phyloP scores from a whole-genome alignment of 345 rosid genomes.

The Eucalyptus rudis region DNA sequence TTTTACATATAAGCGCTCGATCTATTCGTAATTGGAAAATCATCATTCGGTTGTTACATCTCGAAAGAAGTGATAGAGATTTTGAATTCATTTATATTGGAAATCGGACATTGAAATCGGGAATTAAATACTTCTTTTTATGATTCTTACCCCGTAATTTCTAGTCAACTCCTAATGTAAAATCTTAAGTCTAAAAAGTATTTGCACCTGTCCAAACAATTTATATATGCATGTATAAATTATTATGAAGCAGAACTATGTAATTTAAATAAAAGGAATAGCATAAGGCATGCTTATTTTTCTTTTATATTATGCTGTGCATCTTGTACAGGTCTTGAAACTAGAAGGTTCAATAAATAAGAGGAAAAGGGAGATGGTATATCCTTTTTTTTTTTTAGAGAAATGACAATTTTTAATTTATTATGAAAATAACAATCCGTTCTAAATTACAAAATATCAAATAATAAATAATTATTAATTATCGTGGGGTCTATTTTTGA shows the following conservation, averaged over 20 bases:
- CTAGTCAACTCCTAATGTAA: not conserved
- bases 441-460: too few species aligned
- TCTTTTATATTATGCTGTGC: not conserved
- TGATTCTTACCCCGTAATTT: not conserved
- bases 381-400: not conserved
- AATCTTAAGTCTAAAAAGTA: not conserved
- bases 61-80: not conserved
- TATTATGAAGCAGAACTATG: not conserved
- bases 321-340: not conserved
- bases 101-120: not conserved
- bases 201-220: not conserved
- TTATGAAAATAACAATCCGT: fast-evolving
- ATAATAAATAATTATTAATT: fast-evolving
- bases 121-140: not conserved
- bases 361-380: not conserved
- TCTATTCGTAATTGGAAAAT: not conserved
- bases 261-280: not conserved
- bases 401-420: too few species aligned
- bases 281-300: not conserved
- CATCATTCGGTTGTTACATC: not conserved
- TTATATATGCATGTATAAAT: not conserved
- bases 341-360: not conserved
- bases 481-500: fast-evolving
- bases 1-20: not conserved
- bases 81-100: not conserved